Evolutionary conservation across 345 rosid genomes (phyloP), one percentile per base, ranked within the genome.

Genomic region (Arabis alpina): DNA sequence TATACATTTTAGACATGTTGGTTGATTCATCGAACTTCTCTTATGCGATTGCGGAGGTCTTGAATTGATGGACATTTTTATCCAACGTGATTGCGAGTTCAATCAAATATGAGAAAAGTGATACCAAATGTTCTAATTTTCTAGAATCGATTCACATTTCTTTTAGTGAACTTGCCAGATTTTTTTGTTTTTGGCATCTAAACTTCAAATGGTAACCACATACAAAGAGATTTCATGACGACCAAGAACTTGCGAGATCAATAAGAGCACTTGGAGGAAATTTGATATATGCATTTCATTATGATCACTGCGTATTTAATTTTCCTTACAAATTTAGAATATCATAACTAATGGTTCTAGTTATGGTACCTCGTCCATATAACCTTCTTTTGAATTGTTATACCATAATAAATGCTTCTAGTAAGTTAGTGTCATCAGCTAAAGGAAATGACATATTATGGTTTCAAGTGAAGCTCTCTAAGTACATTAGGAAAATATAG

Each of bases 401-500:
- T 0, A 34, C 11, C 13, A 40, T 40, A 1, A 39, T 9, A 32
- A 13, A 8, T 51, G 61, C 30, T 59, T 49, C 14, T 37, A 27
- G 25, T 39, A 27, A 15, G 3, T 11, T 40, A 13, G 2, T 12
- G 39, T 50, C 48, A 28, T 60, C 7, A 27, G 23, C 49, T 45
- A 39, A 50, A 50, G 11, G 43, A 69, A 13, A 61, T 47, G 10
- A 7, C 44, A 37, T 12, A n/a, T 34, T 48, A 2, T 48, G 43
- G 36, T 77, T 82, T 56, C 85, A 91, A 96, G 97, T 93, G 68
- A 90, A 88, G 75, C 88, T 93, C 15, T 90, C 97, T 0, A 89
- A 90, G 11, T 90, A 87, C 72, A 85, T 85, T 79, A 96, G 98
- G 59, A 93, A 88, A 87, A 93, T 93, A 90, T 75, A 19, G 97